A percentile compares a stretch with the other conserved stretches of the same genome.
Conservation (phyloP, 805 yeast species). For the Yamadazyma kitorensis region DNA sequence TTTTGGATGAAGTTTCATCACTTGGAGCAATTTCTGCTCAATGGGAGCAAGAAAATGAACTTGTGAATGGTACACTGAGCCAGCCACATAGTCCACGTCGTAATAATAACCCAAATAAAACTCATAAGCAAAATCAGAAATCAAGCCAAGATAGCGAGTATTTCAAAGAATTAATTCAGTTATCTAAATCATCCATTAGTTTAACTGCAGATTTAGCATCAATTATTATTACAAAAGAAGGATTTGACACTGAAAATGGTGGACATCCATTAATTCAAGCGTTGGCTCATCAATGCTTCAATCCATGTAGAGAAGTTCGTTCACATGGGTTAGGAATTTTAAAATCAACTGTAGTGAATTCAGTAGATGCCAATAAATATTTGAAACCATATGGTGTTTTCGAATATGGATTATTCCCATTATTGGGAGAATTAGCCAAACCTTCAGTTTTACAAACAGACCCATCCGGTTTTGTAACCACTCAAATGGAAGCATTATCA, state of each 20-base stretch:
- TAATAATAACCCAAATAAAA: neutral
- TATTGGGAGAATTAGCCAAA: constrained; percentile 62
- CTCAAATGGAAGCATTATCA: constrained; percentile 66
- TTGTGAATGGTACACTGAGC: constrained; percentile 6
- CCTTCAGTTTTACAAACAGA: constrained; percentile 62
- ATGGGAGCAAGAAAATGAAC: constrained; percentile 64
- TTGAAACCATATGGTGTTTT: constrained; percentile 56
- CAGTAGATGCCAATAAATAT: constrained; percentile 27
- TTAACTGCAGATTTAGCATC: constrained; percentile 54
- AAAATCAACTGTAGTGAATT: constrained; percentile 50
- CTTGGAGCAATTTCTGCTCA: constrained; percentile 78
- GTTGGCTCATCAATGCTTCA: constrained; percentile 82
- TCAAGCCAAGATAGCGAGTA: constrained; percentile 42
- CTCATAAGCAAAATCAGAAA: constrained; percentile 20
- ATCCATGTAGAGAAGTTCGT: constrained; percentile 80
- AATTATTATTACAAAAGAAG: constrained; percentile 26
- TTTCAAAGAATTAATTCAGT: constrained; percentile 49
- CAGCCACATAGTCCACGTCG: constrained; percentile 1
- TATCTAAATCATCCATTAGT: constrained; percentile 60
- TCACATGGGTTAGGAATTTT: constrained; percentile 60
- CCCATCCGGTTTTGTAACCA: constrained; percentile 56
- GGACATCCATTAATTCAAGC: constrained; percentile 73
- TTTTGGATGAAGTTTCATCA: constrained; percentile 76
- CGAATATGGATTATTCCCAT: constrained; percentile 73
- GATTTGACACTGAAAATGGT: constrained; percentile 31